Evolutionary conservation across 352 stramenopile genomes (phyloP).

Genomic region (Labyrinthula sp.): DNA sequence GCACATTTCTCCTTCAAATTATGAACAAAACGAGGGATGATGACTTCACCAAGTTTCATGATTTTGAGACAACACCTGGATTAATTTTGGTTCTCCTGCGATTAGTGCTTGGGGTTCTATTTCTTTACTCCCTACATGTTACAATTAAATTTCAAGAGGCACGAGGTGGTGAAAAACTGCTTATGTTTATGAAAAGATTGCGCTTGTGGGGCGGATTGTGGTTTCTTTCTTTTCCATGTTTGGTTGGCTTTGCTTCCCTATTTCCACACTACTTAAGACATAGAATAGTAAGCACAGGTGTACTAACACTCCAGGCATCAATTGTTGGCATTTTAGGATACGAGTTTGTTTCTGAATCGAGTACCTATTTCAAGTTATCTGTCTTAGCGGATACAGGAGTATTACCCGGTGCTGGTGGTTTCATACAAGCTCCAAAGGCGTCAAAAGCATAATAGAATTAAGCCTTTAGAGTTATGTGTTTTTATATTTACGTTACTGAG

Average conservation of each 20-base stretch:
- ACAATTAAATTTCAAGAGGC: constrained; percentile 15
- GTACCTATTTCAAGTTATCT: constrained; percentile 27
- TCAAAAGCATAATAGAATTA: too few relatives aligned
- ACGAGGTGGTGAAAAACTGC: constrained; percentile 12
- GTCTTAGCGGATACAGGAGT: constrained; percentile 11
- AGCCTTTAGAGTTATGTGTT: too few relatives aligned
- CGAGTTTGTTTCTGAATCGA: constrained; percentile 27
- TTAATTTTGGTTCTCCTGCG: constrained; percentile 16
- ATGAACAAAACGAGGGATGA: constrained; percentile 26
- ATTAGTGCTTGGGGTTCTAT: constrained; percentile 16
- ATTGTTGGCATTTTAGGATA: constrained; percentile 11
- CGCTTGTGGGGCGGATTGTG: constrained; percentile 20
- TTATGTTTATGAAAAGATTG: constrained; percentile 15
- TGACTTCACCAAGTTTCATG: constrained; percentile 25
- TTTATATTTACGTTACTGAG: too few relatives aligned
- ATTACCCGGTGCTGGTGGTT: constrained; percentile 18
- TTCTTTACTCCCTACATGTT: constrained; percentile 10
- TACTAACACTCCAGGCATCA: constrained; percentile 10
- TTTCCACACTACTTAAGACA: constrained; percentile 19
- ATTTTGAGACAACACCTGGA: constrained; percentile 23
- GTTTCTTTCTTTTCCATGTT: constrained; percentile 17
- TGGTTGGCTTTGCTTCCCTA: constrained; percentile 9
- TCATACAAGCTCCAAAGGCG: constrained; percentile 22
- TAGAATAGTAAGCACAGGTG: constrained; percentile 11
- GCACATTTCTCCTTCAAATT: constrained; percentile 21